Conservation (phyloP, 495 filamentous ascomycete genomes). For the Xanthoparmelia taractica region DNA sequence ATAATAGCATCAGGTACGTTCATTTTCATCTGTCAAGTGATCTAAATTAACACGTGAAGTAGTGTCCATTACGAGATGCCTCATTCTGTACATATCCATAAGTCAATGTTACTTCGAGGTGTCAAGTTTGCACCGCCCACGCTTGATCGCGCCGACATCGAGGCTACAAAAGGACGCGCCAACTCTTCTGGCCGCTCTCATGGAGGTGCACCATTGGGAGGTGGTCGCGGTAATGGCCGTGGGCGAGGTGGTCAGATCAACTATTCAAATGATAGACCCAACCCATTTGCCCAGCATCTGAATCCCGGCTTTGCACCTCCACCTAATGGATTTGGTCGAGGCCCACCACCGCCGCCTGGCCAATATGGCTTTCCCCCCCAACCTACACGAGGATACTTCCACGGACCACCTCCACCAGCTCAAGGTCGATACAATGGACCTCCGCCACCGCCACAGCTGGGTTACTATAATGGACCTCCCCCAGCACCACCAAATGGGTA, state of each 20-base stretch:
- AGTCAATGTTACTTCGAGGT: constrained; percentile 88
- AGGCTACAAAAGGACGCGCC: constrained; percentile 54
- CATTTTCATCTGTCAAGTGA: neutral
- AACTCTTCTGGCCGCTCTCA: constrained; percentile 52
- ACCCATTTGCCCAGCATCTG: constrained; percentile 49
- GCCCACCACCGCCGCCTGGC: constrained; percentile 17
- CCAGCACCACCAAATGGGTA: constrained; percentile 9
- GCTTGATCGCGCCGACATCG: constrained; percentile 65
- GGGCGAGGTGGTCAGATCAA: constrained; percentile 49
- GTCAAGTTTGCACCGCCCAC: constrained; percentile 61
- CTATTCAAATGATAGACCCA: constrained; percentile 39
- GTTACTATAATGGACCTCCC: constrained; percentile 12
- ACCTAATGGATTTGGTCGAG: constrained; percentile 17
- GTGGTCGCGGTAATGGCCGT: constrained; percentile 34
- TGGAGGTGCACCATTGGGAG: constrained; percentile 54
- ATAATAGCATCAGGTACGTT: constrained; percentile 72
- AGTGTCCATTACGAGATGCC: constrained; percentile 85
- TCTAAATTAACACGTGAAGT: constrained; percentile 30
- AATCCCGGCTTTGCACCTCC: constrained; percentile 44
- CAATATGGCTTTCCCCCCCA: constrained; percentile 16
- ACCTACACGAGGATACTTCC: constrained; percentile 7
- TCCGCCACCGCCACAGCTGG: constrained; percentile 12
- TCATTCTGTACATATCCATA: constrained; percentile 60
- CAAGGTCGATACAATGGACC: constrained; percentile 14
- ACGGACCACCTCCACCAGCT: constrained; percentile 14